phyloP scores from a whole-genome alignment of 108 stramenopile genomes.

The Stephanodiscus triporus region DNA sequence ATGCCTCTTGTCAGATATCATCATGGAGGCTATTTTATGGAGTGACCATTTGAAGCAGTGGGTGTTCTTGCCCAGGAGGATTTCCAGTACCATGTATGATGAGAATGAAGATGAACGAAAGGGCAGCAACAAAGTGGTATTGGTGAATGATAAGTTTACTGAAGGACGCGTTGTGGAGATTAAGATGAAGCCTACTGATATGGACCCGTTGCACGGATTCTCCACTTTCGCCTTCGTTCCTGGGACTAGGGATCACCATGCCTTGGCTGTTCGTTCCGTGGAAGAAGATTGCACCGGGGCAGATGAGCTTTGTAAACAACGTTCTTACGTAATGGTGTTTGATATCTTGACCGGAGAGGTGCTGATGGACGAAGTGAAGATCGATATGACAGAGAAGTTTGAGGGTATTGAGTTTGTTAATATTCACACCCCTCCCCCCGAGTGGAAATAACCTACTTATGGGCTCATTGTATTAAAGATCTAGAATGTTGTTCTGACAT shows the following conservation, averaged over 20 bases:
- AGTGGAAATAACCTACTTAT: conserved; percentile 17
- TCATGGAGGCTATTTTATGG: conserved; percentile 94
- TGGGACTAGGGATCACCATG: conserved; percentile 79
- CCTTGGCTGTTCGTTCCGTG: conserved; percentile 85
- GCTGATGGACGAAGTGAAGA: conserved; percentile 86
- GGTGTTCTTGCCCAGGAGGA: conserved; percentile 93
- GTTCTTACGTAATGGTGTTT: conserved; percentile 91
- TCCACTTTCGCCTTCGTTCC: conserved; percentile 96
- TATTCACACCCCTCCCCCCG: conserved; percentile 62
- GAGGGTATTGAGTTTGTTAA: conserved; percentile 96
- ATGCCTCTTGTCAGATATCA: conserved; percentile 51
- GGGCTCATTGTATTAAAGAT: not conserved
- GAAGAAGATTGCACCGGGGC: conserved; percentile 90
- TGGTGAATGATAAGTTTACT: conserved; percentile 82
- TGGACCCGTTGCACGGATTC: conserved; percentile 89
- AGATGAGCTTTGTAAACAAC: conserved; percentile 80
- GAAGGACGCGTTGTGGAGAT: conserved; percentile 72
- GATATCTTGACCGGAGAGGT: conserved; percentile 89
- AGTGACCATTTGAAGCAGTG: conserved; percentile 81
- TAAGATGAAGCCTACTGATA: conserved; percentile 51
- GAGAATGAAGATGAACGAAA: conserved; percentile 86
- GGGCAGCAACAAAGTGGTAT: conserved; percentile 87
- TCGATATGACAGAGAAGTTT: conserved; percentile 85
- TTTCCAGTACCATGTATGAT: conserved; percentile 85
- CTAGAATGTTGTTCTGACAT: not conserved